A percentile compares a stretch with the other conserved stretches of the same genome.
Evolutionary conservation across 2,329 filamentous ascomycete species (phyloP).

Genomic region (Orbilia blumenaviensis): DNA sequence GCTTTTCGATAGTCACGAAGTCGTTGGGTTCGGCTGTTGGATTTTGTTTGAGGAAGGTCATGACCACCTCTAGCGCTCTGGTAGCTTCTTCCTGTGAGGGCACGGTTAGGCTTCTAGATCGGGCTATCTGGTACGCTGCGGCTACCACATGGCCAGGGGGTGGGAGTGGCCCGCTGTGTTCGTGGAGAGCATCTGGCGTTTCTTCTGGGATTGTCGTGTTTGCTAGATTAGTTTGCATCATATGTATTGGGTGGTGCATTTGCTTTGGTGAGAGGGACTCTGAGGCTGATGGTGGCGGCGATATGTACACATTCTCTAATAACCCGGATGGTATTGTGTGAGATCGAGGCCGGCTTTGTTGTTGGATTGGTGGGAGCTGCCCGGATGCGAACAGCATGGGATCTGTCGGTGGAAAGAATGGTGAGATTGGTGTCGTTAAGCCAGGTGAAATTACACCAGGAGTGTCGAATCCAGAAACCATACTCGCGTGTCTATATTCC

Average conservation of each 20-base stretch:
- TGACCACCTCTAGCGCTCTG: slow-evolving; percentile 79
- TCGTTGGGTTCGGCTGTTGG: slow-evolving; percentile 78
- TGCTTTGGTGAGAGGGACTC: slow-evolving; percentile 55
- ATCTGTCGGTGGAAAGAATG: slow-evolving; percentile 48
- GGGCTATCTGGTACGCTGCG: slow-evolving; percentile 41
- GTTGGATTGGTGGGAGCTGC: slow-evolving; percentile 47
- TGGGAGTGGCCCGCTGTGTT: slow-evolving; percentile 12
- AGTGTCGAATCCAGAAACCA: slow-evolving; percentile 49
- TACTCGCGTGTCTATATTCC: slow-evolving; percentile 50
- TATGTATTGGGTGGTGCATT: slow-evolving; percentile 47
- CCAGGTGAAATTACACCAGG: slow-evolving; percentile 51
- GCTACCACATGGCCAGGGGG: slow-evolving; percentile 21
- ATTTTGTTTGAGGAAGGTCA: slow-evolving; percentile 80
- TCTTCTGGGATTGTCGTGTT: slow-evolving; percentile 53
- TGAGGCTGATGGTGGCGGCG: slow-evolving; percentile 51
- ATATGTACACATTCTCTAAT: slow-evolving; percentile 51
- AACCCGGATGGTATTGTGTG: slow-evolving; percentile 51
- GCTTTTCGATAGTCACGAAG: slow-evolving; percentile 77
- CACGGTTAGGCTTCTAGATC: slow-evolving; percentile 56
- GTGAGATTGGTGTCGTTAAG: slow-evolving; percentile 49
- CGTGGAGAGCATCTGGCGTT: slow-evolving; percentile 41
- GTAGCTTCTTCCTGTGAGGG: slow-evolving; percentile 87
- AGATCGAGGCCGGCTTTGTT: slow-evolving; percentile 49
- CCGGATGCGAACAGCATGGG: slow-evolving; percentile 47
- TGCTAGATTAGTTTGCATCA: slow-evolving; percentile 48